Conservation (phyloP, 1,284 basidiomycete genomes). For the Quambalaria eucalypti region DNA sequence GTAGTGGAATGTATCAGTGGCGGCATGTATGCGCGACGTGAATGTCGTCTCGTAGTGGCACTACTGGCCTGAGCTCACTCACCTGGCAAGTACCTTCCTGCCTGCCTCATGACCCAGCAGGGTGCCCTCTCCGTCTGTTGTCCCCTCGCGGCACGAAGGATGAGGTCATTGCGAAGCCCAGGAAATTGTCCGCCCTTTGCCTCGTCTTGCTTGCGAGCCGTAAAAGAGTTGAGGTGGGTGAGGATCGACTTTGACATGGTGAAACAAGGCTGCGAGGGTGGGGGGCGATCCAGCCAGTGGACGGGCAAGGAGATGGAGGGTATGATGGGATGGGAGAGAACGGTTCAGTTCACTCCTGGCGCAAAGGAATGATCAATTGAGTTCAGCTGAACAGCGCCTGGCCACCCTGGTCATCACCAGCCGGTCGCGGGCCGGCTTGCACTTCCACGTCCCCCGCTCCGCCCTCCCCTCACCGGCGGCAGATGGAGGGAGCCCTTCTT, state of each 20-base stretch:
- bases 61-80: slow-evolving; percentile 29
- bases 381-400: too few species aligned
- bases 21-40: not conserved
- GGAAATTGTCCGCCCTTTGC: slow-evolving; percentile 1
- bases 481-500: too few species aligned
- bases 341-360: too few species aligned
- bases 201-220: slow-evolving; percentile 7
- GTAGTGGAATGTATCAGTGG: not conserved
- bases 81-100: slow-evolving; percentile 91
- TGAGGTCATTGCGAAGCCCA: slow-evolving; percentile 71
- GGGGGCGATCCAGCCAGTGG: too few species aligned
- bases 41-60: not conserved
- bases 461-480: too few species aligned
- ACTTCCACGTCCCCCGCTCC: too few species aligned
- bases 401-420: too few species aligned
- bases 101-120: slow-evolving; percentile 99
- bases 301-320: too few species aligned
- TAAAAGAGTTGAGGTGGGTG: slow-evolving; percentile 12
- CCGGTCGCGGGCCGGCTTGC: too few species aligned
- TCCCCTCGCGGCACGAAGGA: slow-evolving; percentile 78
- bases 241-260: slow-evolving; percentile 4
- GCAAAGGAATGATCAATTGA: too few species aligned
- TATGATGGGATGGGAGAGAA: too few species aligned
- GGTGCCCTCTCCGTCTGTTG: slow-evolving; percentile 83
- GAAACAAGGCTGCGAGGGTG: not conserved